phyloP scores from a whole-genome alignment of 2,329 filamentous ascomycete species.

The Aspergillus sclerotialis region DNA sequence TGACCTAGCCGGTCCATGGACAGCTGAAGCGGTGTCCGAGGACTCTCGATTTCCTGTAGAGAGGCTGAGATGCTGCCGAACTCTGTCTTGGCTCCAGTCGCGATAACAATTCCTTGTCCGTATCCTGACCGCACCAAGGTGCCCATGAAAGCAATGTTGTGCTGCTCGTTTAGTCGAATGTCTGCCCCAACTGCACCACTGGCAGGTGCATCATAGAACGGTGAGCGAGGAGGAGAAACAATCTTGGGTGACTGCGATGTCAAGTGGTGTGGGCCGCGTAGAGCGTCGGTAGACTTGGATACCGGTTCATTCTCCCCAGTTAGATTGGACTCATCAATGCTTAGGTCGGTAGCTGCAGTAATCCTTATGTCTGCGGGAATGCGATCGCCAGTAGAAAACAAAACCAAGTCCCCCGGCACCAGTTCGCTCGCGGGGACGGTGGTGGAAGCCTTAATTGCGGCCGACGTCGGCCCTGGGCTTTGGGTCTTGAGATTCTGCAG shows the following conservation, averaged over 20 bases:
- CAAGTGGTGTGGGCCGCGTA: conserved; percentile 30
- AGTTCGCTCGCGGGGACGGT: conserved; percentile 83
- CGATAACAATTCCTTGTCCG: conserved; percentile 94
- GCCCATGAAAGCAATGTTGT: conserved; percentile 97
- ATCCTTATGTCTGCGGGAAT: conserved; percentile 95
- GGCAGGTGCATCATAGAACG: conserved; percentile 53
- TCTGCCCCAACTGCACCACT: conserved; percentile 56
- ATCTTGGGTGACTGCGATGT: conserved; percentile 26
- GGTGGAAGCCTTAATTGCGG: conserved; percentile 66
- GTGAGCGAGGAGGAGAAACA: conserved; percentile 41
- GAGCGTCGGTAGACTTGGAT: conserved; percentile 62
- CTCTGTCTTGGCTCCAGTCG: conserved; percentile 86
- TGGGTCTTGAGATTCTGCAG: conserved; percentile 41
- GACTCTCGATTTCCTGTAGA: conserved; percentile 89
- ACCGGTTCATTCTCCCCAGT: conserved; percentile 96
- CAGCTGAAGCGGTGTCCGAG: conserved; percentile 83
- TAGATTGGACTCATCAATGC: conserved; percentile 93
- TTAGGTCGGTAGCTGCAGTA: conserved; percentile 79
- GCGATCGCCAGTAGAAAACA: conserved; percentile 92
- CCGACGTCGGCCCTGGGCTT: conserved; percentile 49
- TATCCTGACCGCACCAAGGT: conserved; percentile 92
- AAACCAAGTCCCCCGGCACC: conserved; percentile 84
- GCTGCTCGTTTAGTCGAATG: conserved; percentile 64
- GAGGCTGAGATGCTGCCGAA: conserved; percentile 95
- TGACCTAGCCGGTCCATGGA: conserved; percentile 98